phyloP scores from a whole-genome alignment of 306 rosid species.

The Morella rubra region DNA sequence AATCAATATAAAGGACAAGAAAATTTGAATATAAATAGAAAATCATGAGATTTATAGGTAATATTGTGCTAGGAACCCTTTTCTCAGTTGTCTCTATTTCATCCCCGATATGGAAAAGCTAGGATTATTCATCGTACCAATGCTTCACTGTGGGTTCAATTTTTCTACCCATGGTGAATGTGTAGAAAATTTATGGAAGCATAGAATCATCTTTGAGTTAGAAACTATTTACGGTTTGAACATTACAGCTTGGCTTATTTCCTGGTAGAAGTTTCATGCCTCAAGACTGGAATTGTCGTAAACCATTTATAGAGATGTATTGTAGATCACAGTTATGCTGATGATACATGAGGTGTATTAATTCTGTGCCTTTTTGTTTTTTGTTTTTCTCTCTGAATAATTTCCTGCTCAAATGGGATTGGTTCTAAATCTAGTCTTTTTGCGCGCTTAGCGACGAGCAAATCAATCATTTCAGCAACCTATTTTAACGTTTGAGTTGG shows the following conservation, averaged over 20 bases:
- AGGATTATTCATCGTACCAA: conserved; percentile 41
- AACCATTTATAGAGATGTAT: not conserved
- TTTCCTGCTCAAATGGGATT: not conserved
- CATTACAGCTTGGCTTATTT: conserved; percentile 21
- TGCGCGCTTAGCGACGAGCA: not conserved
- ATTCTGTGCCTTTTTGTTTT: too few relatives aligned
- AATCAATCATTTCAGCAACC: not conserved
- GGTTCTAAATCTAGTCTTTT: not conserved
- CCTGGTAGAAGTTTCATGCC: not conserved
- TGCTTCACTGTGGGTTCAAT: conserved; percentile 43
- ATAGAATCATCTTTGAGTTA: conserved; percentile 21
- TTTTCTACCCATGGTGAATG: conserved; percentile 48
- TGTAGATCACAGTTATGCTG: not conserved
- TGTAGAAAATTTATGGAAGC: conserved; percentile 34
- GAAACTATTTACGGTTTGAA: conserved; percentile 41
- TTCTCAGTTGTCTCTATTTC: conserved; percentile 38
- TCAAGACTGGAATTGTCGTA: too few relatives aligned
- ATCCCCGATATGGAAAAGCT: conserved; percentile 31
- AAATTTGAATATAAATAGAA: conserved; percentile 38
- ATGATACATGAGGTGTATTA: too few relatives aligned
- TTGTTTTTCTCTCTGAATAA: not conserved
- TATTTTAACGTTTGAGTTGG: not conserved
- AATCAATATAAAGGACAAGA: conserved; percentile 34
- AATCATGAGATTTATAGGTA: conserved; percentile 30
- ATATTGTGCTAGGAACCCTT: conserved; percentile 27